Evolutionary conservation across 2,329 filamentous ascomycete genomes (phyloP).

Genomic region (Scolecobasidium constrictum): DNA sequence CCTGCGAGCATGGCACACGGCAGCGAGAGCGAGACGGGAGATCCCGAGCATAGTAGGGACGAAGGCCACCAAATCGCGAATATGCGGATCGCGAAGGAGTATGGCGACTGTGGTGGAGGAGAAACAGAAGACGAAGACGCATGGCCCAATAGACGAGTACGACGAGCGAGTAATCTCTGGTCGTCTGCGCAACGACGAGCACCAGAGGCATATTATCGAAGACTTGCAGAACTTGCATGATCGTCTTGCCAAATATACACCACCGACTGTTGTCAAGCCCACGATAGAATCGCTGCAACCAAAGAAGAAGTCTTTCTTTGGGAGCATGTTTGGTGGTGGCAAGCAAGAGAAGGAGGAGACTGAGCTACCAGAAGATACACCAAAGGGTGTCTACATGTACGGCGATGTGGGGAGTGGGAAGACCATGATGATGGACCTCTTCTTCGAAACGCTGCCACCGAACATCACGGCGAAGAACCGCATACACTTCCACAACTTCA

Average conservation of each 20-base stretch:
- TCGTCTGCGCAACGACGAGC: conserved; percentile 71
- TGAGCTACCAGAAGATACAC: conserved; percentile 60
- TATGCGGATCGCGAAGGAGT: not conserved
- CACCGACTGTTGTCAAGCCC: conserved; percentile 66
- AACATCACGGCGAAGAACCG: conserved; percentile 75
- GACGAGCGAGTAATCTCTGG: conserved; percentile 67
- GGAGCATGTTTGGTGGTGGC: conserved; percentile 48
- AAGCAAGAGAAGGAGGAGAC: conserved; percentile 26
- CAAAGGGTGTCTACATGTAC: conserved; percentile 86
- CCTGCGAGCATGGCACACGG: not conserved
- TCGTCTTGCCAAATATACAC: conserved; percentile 62
- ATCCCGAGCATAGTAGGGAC: not conserved
- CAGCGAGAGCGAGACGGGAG: not conserved
- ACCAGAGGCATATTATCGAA: conserved; percentile 87
- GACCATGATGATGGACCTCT: conserved; percentile 99
- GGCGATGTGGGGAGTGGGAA: conserved; percentile 96
- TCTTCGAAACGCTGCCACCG: conserved; percentile 80
- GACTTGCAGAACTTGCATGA: conserved; percentile 82
- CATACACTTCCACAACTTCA: conserved; percentile 99
- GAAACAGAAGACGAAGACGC: conserved; percentile 2
- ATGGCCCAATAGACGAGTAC: conserved; percentile 79
- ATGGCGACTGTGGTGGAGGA: not conserved
- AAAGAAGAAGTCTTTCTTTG: conserved; percentile 42
- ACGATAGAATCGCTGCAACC: conserved; percentile 58
- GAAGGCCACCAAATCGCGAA: not conserved